Base-by-base conservation (phyloP, 1,139 yeast genomes). In the Candida anutae region DNA sequence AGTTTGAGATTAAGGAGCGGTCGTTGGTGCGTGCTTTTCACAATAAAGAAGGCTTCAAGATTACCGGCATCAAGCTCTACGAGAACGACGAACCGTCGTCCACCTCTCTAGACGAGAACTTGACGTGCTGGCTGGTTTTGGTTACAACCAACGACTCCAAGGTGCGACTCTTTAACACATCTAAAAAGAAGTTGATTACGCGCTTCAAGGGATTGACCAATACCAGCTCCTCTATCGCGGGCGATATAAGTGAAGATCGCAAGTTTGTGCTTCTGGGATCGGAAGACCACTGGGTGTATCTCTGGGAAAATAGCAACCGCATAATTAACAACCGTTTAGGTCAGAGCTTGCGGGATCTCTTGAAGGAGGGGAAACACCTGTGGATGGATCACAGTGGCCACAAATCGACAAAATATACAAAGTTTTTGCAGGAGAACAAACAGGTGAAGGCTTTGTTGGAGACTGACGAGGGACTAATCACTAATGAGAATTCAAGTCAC, bases 81-180 rank as follows among this genome's bases (percentile, higher is more conserved):
- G 50, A 47, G 23, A 48, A 44, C 30, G 38, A 34, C 3, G 34
- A 42, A 5, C n/a, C n/a, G n/a, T 31, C 34, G 27, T 26, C 31
- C 9, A 22, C 23, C 17, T 30, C 30, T 6, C 43, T 38, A 3
- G 31, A 28, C 13, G 33, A 27, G 4, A 41, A 42, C 3, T 37
- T 53, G 23, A 34, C 32, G 6, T 52, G 47, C 29, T 64, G 68
- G 65, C 46, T 57, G 5, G 46, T 74, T 8, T 43, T 79, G 19
- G 61, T 78, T 4, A 70, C 95, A 2, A 77, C 94, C 3, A 85
- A 83, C 49, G 96, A 87, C 51, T 83, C 95, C 2, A 71, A 77
- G 29, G 58, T 88, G 14, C 58, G 96, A 28, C 53, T 85, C 16
- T 71, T 81, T 32, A 74, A 78, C 41, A 50, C 76, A 27, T 53